Base-by-base conservation (phyloP, 768 basidiomycete genomes). In the Chlorophyllum brunneum region DNA sequence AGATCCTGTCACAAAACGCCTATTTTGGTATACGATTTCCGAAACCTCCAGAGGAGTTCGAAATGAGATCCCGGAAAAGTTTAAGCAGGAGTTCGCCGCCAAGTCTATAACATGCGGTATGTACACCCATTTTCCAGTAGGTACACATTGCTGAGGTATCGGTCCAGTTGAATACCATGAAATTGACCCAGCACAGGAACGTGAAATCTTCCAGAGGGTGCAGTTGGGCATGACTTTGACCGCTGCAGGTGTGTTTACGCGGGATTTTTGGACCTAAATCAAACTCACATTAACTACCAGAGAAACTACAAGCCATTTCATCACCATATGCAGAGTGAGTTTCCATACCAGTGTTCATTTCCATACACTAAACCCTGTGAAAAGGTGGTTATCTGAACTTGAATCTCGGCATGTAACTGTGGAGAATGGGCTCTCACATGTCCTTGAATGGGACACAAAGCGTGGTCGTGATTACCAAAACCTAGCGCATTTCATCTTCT, bases 131-230 rank as follows among this genome's bases (percentile, higher is more conserved):
- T n/a, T 5, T 16, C 16, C 34, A n/a, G n/a, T n/a, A n/a, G n/a
- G n/a, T n/a, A n/a, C n/a, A n/a, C n/a, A n/a, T n/a, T n/a, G n/a
- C 31, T 26, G 20, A 41, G 20, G 29, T 30, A 4, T 9, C 40
- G 11, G 4, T 16, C 10, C 34, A 91, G 89, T 89, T 42, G 86
- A 90, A 65, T 92, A 92, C 58, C n/a, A n/a, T n/a, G n/a, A n/a
- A n/a, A n/a, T n/a, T n/a, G 64, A 74, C 2, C 72, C 78, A 10
- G 71, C 73, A 4, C 69, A 74, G 3, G 88, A 92, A 64, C 80
- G 89, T 43, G 90, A 92, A 48, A 83, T 92, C 18, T 90, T 89
- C 61, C 85, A 88, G 58, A 75, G 91, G 23, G 90, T 93, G 13
- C 91, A 93, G 58, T 65, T 92, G 34, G 90, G 90, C 48, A 81